Conservation (phyloP, 2,329 filamentous ascomycete species). For the Dothistroma pini region DNA sequence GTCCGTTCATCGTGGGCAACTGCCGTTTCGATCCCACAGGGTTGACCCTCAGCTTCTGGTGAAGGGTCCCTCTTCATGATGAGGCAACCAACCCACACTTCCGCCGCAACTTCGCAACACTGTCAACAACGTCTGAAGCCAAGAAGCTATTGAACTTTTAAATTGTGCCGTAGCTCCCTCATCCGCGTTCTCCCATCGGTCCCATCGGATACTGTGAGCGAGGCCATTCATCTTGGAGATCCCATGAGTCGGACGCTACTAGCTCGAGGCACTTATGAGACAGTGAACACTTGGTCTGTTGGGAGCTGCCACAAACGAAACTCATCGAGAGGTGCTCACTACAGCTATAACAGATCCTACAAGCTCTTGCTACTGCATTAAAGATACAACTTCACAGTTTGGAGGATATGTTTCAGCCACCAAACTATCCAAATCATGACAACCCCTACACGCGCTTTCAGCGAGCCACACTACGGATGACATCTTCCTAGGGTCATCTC, state of each 20-base stretch:
- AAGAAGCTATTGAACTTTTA: conserved; percentile 9
- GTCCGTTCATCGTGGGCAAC: background rate
- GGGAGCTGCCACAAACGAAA: too few relatives aligned
- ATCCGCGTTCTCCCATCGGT: background rate
- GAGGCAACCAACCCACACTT: background rate
- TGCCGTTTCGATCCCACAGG: background rate
- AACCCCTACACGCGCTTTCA: background rate
- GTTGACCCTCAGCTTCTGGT: background rate
- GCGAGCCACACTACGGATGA: background rate
- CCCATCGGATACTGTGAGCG: background rate
- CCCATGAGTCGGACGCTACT: background rate
- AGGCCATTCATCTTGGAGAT: background rate
- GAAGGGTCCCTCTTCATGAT: background rate
- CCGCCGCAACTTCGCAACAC: conserved; percentile 10
- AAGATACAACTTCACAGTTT: background rate
- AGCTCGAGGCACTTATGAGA: background rate
- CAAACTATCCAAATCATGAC: background rate
- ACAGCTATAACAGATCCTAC: background rate
- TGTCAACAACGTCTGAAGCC: conserved; percentile 1
- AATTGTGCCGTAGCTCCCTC: conserved; percentile 9
- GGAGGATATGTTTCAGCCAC: conserved; percentile 1
- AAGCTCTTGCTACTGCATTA: background rate
- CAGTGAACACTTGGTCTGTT: background rate
- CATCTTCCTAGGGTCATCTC: background rate
- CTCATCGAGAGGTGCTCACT: background rate